Conservation (phyloP, 306 rosid genomes). For the Acacia acuminata region DNA sequence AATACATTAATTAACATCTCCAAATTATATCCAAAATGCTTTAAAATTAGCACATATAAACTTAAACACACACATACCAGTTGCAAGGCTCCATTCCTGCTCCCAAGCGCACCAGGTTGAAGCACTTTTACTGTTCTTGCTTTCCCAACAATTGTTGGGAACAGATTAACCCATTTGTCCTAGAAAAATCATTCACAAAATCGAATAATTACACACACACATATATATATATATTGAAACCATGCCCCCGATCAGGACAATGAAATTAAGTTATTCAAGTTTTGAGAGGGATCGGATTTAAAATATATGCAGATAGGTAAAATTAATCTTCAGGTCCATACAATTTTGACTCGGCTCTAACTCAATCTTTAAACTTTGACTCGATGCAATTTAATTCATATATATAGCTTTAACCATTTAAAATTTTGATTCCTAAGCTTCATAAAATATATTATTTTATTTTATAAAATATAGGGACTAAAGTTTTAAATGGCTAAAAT, state of each 20-base stretch:
- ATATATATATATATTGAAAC: background rate
- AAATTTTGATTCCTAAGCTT: no score
- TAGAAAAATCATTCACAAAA: constrained; percentile 24
- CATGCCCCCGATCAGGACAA: background rate
- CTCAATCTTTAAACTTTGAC: no score
- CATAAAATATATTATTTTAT: no score
- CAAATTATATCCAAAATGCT: background rate
- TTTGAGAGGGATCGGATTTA: no score
- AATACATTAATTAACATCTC: background rate
- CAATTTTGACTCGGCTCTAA: no score
- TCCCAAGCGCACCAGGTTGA: constrained; percentile 48
- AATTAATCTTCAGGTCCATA: no score
- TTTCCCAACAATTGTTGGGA: constrained; percentile 59
- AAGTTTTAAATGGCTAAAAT: no score
- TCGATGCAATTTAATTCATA: no score
- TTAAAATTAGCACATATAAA: background rate
- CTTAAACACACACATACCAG: constrained; percentile 38
- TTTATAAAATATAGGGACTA: no score
- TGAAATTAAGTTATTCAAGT: no score
- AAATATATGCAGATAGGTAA: no score
- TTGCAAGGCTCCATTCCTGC: constrained; percentile 53
- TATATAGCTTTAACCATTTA: no score
- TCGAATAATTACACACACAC: background rate
- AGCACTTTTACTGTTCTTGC: constrained; percentile 52
- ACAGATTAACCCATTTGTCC: constrained; percentile 59